Conservation (phyloP, 306 rosid species). For the Cucumis melo region DNA sequence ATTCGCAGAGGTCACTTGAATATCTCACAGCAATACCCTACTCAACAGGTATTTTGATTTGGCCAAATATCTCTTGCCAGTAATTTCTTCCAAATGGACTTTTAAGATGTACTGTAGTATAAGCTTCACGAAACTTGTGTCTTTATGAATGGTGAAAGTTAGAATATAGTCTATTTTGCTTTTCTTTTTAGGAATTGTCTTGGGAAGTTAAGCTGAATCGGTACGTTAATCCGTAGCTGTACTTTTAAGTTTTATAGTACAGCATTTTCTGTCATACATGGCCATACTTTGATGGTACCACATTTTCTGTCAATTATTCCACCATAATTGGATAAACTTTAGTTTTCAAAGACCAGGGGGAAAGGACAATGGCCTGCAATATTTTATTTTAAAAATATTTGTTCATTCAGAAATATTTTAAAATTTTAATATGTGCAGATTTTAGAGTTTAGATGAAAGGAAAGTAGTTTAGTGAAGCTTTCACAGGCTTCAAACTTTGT, state of each 20-base stretch:
- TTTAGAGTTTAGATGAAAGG: background rate
- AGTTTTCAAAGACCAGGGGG: background rate
- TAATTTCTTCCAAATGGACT: background rate
- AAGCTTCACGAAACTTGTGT: background rate
- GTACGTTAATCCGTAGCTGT: background rate
- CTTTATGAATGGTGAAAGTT: background rate
- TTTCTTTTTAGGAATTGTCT: background rate
- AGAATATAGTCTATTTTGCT: background rate
- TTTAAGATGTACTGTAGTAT: background rate
- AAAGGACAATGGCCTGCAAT: background rate
- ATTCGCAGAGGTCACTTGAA: conserved; percentile 91
- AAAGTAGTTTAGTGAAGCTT: background rate
- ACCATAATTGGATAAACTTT: background rate
- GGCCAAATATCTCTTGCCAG: background rate
- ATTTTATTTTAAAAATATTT: background rate
- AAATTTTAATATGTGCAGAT: background rate
- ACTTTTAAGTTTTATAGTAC: background rate
- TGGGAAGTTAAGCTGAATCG: background rate
- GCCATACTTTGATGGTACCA: background rate
- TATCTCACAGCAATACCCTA: conserved; percentile 72
- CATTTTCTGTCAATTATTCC: background rate
- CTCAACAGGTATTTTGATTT: conserved; percentile 71
- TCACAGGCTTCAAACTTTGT: conserved; percentile 9
- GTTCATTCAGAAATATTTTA: background rate
- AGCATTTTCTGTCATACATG: background rate